These are phyloP conservation scores for Xylariales sp. DNA, from an alignment of 2,329 filamentous ascomycete genomes.

Conservation along the genomic window DNA sequence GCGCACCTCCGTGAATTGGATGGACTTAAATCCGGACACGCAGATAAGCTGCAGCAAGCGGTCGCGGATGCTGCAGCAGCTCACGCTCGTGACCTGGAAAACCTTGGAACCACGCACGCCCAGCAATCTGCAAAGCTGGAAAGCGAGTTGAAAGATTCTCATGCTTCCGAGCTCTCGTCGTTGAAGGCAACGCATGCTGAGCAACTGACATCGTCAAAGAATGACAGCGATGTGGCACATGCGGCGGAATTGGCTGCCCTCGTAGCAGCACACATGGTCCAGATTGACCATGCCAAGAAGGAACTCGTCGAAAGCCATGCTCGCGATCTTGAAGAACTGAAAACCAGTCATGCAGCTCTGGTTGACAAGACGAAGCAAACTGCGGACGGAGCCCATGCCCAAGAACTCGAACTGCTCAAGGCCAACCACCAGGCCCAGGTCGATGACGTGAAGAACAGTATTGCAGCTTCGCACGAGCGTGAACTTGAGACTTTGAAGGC, in stretches of 20 bases:
- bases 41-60: slow-evolving; percentile 14
- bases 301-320: slow-evolving; percentile 4
- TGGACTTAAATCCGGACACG: slow-evolving; percentile 17
- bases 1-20: slow-evolving; percentile 17
- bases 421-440: slow-evolving; percentile 7
- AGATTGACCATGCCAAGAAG: slow-evolving; percentile 8
- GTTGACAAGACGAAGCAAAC: slow-evolving; percentile 15
- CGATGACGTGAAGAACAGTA: slow-evolving; percentile 6
- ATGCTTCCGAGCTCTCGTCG: slow-evolving; percentile 10
- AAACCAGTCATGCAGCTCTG: slow-evolving; percentile 13
- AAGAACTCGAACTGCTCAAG: slow-evolving; percentile 11
- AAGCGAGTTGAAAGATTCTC: slow-evolving; percentile 9
- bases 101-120: slow-evolving; percentile 13
- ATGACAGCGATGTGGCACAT: slow-evolving; percentile 8
- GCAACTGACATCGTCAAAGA: slow-evolving; percentile 7
- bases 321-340: slow-evolving; percentile 10
- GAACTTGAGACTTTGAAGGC: slow-evolving; percentile 11
- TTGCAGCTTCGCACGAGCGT: slow-evolving; percentile 5
- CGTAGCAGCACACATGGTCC: slow-evolving; percentile 7
- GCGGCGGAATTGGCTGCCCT: slow-evolving; percentile 10
- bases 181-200: slow-evolving; percentile 7
- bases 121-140: slow-evolving; percentile 11
- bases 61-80: slow-evolving; percentile 13
- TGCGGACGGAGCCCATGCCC: slow-evolving; percentile 13
- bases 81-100: slow-evolving; percentile 16